Evolutionary conservation across 345 rosid species (phyloP).

Genomic region (Gossypioides kirkii): DNA sequence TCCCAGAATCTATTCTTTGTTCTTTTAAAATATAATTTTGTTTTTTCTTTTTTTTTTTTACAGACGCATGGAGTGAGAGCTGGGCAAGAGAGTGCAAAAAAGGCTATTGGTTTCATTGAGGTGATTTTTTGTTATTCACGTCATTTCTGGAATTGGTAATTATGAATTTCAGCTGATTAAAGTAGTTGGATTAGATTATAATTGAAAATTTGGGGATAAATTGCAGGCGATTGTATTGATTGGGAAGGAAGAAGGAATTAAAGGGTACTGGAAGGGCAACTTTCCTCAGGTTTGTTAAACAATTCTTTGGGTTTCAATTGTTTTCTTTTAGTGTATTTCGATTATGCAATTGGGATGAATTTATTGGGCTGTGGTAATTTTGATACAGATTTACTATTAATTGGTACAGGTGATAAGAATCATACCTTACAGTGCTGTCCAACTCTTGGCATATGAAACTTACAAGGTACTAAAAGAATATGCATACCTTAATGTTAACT

Average conservation of each 20-base stretch:
- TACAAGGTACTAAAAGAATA: constrained; percentile 54
- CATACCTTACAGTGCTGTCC: constrained; percentile 91
- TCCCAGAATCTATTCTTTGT: not conserved
- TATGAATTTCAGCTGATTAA: not conserved
- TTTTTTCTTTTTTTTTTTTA: not conserved
- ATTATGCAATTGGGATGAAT: not conserved
- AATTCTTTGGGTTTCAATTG: not conserved
- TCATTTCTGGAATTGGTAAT: not conserved
- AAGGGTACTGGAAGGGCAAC: constrained; percentile 99
- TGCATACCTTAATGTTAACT: not conserved
- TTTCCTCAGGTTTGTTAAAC: constrained; percentile 71
- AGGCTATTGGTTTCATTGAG: constrained; percentile 85
- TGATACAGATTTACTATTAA: constrained; percentile 19
- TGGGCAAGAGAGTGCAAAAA: constrained; percentile 75
- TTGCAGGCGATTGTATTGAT: constrained; percentile 69
- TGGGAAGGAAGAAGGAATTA: constrained; percentile 87
- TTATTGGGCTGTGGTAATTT: constrained; percentile 18
- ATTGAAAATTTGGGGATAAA: not conserved
- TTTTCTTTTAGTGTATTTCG: not conserved
- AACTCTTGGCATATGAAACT: constrained; percentile 88
- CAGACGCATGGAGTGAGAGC: constrained; percentile 87
- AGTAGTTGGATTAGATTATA: not conserved
- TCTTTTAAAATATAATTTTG: not conserved
- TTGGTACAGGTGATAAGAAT: constrained; percentile 73
- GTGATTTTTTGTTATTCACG: constrained; percentile 23